Evolutionary conservation across 371 early-diverging fungal genomes (phyloP), one percentile per base, ranked within the genome.

Genomic region (Umbelopsis sp.): DNA sequence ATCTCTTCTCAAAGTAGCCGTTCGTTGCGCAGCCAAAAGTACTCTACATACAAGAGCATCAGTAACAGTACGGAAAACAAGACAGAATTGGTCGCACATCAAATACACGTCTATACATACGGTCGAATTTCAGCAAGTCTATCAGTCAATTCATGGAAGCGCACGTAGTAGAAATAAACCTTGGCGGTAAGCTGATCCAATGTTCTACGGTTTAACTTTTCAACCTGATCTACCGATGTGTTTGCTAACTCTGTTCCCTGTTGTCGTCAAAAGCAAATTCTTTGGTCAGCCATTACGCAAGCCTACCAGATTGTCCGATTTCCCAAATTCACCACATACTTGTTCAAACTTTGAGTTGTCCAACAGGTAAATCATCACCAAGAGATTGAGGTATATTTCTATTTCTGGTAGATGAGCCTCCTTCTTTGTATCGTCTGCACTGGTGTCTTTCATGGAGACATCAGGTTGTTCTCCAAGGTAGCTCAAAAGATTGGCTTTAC

Each of bases 141-240:
- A 68, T 83, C 87, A 1, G 83, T 68, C 41, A 94, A 64, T 75
- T 97, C 97, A 74, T 93, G 91, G 76, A 94, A 92, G 18, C 96
- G 91, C 29, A 94, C 90, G 76, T 90, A 93, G 81, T 96, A 98
- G 76, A 96, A 98, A 85, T 92, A 96, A 38, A 96, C 81, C 64
- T 93, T 91, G 52, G 96, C 96, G 8, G 94, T 89, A 37, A 98
- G 74, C 68, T 91, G 92, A 78, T 98, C 99, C 74, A 96, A 68
- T 0, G 96, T 94, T 74, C 97, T 89, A 69, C 97, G 89, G 82
- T 97, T 97, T 63, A 89, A 74, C 5, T 76, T 73, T 66, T 85
- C 80, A 44, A 94, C 81, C 46, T 74, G 77, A 20, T 84, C 79
- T 44, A 94, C 87, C 0, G 92, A 81, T 18, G 79, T 81, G 24